Evolutionary conservation across 805 yeast genomes (phyloP).

Genomic region (Lipomyces kockii): DNA sequence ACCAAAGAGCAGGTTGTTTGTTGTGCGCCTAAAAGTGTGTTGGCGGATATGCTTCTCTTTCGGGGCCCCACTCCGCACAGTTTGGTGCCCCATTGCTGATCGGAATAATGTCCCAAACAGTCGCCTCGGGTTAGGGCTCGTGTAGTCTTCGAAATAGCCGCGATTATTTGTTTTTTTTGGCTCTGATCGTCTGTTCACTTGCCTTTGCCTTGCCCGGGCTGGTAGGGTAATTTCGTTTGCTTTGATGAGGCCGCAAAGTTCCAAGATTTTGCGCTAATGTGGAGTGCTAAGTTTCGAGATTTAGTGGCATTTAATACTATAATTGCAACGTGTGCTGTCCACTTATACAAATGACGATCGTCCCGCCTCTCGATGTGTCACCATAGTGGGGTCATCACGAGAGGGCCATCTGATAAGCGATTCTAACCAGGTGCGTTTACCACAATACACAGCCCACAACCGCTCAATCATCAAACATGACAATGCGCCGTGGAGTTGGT

Average conservation of each 20-base stretch:
- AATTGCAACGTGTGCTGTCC: not conserved
- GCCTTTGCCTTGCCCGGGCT: no score
- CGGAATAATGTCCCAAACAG: no score
- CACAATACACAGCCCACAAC: not conserved
- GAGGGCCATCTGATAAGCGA: no score
- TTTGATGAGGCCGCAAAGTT: not conserved
- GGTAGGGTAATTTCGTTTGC: not conserved
- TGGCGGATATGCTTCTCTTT: not conserved
- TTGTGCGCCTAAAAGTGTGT: not conserved
- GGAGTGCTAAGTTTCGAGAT: not conserved
- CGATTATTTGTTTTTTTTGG: no score
- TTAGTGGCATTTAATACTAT: not conserved
- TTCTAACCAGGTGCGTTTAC: no score
- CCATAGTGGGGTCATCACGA: not conserved
- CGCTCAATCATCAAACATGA: slow-evolving; percentile 12
- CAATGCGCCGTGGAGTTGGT: slow-evolving; percentile 47
- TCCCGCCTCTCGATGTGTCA: not conserved
- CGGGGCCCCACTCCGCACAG: not conserved
- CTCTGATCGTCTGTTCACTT: no score
- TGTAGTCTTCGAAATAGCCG: no score
- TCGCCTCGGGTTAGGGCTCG: no score
- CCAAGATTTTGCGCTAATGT: not conserved
- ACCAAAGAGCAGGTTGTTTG: not conserved
- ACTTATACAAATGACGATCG: not conserved
- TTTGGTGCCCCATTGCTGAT: no score